Conservation (phyloP, 352 stramenopile species). For the Phytophthora aleatoria region DNA sequence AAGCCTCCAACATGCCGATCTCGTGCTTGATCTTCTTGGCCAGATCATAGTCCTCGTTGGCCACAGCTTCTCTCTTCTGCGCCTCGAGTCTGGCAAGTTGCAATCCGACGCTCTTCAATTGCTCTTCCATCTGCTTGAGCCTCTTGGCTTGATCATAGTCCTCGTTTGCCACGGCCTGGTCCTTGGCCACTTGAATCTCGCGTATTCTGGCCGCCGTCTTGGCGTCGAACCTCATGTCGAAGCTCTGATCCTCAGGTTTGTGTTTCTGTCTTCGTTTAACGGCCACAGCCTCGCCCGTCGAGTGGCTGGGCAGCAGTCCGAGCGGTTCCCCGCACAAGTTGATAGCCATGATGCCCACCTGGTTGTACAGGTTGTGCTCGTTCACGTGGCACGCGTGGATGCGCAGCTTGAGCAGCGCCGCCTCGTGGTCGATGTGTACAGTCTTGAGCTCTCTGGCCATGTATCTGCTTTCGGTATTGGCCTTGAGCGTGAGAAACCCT, state of each 20-base stretch:
- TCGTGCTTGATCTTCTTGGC: constrained; percentile 92
- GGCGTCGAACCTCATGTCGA: constrained; percentile 90
- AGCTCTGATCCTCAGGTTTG: constrained; percentile 57
- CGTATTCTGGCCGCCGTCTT: constrained; percentile 88
- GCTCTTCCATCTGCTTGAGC: constrained; percentile 85
- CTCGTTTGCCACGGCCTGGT: constrained; percentile 85
- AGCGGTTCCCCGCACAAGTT: constrained; percentile 81
- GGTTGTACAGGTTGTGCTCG: constrained; percentile 89
- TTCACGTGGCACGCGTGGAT: constrained; percentile 91
- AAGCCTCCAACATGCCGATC: constrained; percentile 72
- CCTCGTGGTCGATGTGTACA: constrained; percentile 89
- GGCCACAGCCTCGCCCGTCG: constrained; percentile 41
- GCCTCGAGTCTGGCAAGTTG: constrained; percentile 87
- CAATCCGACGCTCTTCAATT: constrained; percentile 90
- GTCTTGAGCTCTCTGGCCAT: constrained; percentile 93
- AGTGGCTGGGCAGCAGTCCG: constrained; percentile 56
- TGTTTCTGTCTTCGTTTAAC: constrained; percentile 31
- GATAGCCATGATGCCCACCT: constrained; percentile 92
- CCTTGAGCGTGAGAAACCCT: constrained; percentile 84
- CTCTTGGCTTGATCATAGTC: constrained; percentile 92
- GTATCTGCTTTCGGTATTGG: constrained; percentile 85
- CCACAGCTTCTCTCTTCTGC: constrained; percentile 89
- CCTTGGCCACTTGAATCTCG: constrained; percentile 88
- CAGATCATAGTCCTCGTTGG: constrained; percentile 92
- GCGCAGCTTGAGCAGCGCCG: constrained; percentile 87